Evolutionary conservation across 2,329 filamentous ascomycete genomes (phyloP).

Genomic region (Herpotrichia juniperi): DNA sequence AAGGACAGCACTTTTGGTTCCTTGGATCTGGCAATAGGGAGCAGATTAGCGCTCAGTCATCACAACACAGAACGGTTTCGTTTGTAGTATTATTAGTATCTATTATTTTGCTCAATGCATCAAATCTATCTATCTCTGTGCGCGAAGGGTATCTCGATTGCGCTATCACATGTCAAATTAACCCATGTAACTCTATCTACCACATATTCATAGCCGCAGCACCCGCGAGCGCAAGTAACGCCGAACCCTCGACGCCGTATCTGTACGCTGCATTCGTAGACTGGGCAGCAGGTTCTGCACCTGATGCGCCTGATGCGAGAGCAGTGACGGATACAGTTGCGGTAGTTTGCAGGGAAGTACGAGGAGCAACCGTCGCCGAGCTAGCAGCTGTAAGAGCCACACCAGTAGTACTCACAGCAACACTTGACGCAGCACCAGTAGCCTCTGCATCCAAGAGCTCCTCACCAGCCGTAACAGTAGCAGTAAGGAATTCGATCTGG

Average conservation of each 20-base stretch:
- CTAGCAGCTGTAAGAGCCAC: constrained; percentile 10
- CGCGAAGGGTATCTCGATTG: neutral
- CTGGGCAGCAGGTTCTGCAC: constrained; percentile 13
- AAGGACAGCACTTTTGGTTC: neutral
- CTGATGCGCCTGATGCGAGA: constrained; percentile 1
- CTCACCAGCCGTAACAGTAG: constrained; percentile 28
- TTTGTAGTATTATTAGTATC: too few relatives aligned
- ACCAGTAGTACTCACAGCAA: constrained; percentile 10
- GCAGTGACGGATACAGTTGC: neutral
- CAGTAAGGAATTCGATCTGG: constrained; percentile 27
- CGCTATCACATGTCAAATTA: neutral
- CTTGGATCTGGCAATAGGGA: too few relatives aligned
- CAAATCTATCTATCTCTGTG: neutral
- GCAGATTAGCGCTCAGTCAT: too few relatives aligned
- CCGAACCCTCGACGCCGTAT: constrained; percentile 14
- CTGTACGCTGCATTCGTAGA: constrained; percentile 13
- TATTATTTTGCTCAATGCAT: neutral
- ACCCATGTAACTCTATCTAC: constrained; percentile 10
- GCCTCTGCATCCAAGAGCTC: constrained; percentile 23
- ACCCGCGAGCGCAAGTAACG: constrained; percentile 12
- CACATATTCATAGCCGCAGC: constrained; percentile 19
- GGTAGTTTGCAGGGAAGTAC: neutral
- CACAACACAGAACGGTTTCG: too few relatives aligned
- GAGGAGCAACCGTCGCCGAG: constrained; percentile 9
- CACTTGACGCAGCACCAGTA: constrained; percentile 16